Conservation (phyloP, 2,329 filamentous ascomycete genomes). For the Simplicillium sp. region DNA sequence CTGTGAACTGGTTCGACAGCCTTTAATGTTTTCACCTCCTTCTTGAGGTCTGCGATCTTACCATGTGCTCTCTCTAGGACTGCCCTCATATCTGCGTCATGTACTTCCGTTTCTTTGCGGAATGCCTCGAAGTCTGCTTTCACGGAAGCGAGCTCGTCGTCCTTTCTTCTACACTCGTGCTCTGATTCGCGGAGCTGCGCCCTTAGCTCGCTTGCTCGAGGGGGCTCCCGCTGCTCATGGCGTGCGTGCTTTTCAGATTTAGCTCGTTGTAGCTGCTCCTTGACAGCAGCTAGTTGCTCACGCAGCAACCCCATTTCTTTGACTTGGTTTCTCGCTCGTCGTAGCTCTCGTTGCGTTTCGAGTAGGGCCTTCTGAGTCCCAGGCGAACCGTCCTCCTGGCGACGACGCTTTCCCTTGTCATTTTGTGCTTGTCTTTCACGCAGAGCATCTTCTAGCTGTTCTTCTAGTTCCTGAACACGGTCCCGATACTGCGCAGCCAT, state of each 20-base stretch:
- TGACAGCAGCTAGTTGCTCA: conserved; percentile 42
- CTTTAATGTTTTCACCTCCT: conserved; percentile 39
- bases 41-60: conserved; percentile 47
- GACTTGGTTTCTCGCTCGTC: conserved; percentile 42
- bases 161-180: conserved; percentile 35
- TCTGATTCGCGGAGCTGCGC: conserved; percentile 31
- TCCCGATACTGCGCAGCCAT: conserved; percentile 48
- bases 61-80: conserved; percentile 47
- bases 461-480: conserved; percentile 50
- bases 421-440: conserved; percentile 23
- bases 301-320: conserved; percentile 41
- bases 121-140: conserved; percentile 44
- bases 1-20: conserved; percentile 9
- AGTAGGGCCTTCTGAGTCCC: conserved; percentile 40
- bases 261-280: conserved; percentile 30
- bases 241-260: conserved; percentile 32
- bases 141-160: conserved; percentile 38
- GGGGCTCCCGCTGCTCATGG: conserved; percentile 8
- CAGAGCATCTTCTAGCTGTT: conserved; percentile 31
- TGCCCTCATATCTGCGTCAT: conserved; percentile 44
- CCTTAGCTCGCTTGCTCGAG: conserved; percentile 26
- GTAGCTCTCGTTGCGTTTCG: conserved; percentile 45
- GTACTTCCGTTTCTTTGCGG: conserved; percentile 41
- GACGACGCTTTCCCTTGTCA: conserved; percentile 21
- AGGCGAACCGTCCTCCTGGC: conserved; percentile 33